These are phyloP conservation scores for Podosphaera aphanis DNA, from an alignment of 2,329 filamentous ascomycete species.

Conservation along the genomic window DNA sequence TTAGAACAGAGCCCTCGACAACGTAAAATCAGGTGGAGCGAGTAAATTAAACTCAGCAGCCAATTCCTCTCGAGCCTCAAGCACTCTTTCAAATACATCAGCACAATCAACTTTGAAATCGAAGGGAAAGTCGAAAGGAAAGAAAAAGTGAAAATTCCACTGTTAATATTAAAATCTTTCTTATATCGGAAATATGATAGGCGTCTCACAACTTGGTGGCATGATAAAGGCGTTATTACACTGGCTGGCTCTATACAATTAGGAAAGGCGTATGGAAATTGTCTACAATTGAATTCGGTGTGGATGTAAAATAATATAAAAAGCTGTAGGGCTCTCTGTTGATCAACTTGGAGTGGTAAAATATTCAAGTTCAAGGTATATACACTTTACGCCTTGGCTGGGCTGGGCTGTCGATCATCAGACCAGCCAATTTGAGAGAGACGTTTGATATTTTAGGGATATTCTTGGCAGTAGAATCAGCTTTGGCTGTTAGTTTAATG, in stretches of 20 bases:
- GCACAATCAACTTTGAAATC: slow-evolving; percentile 19
- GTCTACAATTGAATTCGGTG: not conserved
- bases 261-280: not conserved
- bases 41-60: slow-evolving; percentile 55
- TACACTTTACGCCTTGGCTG: too few relatives aligned
- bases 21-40: slow-evolving; percentile 46
- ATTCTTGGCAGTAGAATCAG: too few relatives aligned
- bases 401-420: too few relatives aligned
- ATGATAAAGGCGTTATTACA: not conserved
- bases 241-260: not conserved
- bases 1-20: slow-evolving; percentile 84
- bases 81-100: slow-evolving; percentile 56
- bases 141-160: slow-evolving; percentile 23
- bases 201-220: not conserved
- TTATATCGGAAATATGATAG: not conserved
- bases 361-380: too few relatives aligned
- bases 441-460: too few relatives aligned
- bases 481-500: too few relatives aligned
- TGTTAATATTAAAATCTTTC: not conserved
- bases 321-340: not conserved
- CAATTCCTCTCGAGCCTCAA: slow-evolving; percentile 58
- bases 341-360: too few relatives aligned
- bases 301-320: not conserved
- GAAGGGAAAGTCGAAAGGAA: slow-evolving; percentile 25
- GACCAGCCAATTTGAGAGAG: too few relatives aligned